Evolutionary conservation across 306 rosid genomes (phyloP).

Genomic region (Purshia tridentata): DNA sequence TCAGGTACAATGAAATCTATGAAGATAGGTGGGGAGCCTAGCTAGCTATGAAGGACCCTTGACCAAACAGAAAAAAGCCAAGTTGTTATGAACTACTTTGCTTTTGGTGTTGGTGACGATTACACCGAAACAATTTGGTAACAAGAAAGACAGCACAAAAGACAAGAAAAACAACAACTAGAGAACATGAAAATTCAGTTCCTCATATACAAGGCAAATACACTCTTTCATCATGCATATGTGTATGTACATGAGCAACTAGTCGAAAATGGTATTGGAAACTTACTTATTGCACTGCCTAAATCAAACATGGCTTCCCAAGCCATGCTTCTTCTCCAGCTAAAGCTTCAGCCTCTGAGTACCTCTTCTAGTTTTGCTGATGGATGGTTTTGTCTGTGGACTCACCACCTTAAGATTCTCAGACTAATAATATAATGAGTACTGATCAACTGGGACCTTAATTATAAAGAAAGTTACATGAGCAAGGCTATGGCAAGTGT

Average conservation of each 20-base stretch:
- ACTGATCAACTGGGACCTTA: background rate
- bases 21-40: background rate
- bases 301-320: slow-evolving; percentile 36
- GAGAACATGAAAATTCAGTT: background rate
- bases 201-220: background rate
- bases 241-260: background rate
- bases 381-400: background rate
- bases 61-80: background rate
- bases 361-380: slow-evolving; percentile 3
- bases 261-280: background rate
- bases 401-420: background rate
- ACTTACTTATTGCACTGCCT: slow-evolving; percentile 44
- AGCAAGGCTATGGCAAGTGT: background rate
- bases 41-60: background rate
- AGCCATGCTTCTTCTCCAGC: slow-evolving; percentile 42
- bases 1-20: background rate
- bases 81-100: too few species aligned
- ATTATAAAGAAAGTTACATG: background rate
- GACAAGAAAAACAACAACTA: background rate
- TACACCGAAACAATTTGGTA: background rate
- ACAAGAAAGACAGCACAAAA: background rate
- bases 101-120: background rate
- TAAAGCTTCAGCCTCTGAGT: slow-evolving; percentile 16
- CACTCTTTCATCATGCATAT: too few species aligned
- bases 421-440: background rate